Base-by-base conservation (phyloP, 2,329 filamentous ascomycete genomes). In the Xylaria sp. region DNA sequence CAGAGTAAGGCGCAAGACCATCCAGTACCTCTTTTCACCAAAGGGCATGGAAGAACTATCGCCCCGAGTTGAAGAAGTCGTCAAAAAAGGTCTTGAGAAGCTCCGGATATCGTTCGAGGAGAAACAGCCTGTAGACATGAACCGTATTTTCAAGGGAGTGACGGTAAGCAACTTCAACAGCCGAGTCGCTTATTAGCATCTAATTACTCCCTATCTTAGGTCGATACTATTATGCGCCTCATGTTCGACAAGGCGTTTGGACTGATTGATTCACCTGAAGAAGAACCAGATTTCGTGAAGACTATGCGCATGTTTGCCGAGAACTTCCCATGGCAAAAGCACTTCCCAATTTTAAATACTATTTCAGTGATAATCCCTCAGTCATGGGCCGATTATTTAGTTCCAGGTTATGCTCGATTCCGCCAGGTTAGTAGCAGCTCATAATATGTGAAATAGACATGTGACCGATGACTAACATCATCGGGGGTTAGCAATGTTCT, bases 221-320 rank as follows among this genome's bases (percentile, higher is more conserved):
- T 69, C 13, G 67, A 69, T 44, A 67, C 67, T 22, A 69, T 69
- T 9, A 69, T 67, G 67, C 36, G 25, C 7, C 45, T 69, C 3
- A 57, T 69, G 56, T 65, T 65, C 9, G 65, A 65, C 15, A 65
- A 65, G 36, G 29, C 57, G 1, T 53, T 67, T 20, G 47, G 54
- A n/a, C 25, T 67, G n/a, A 65, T 65, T 11, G 63, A 66, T 20
- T 42, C 63, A 5, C 45, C 45, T 7, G 63, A 64, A 31, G 61
- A 65, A 27, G 61, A 69, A 9, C 67, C 61, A 6, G 50, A 53
- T 3, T 69, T 67, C 27, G 45, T 67, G 1, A 51, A 45, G 25
- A 65, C 57, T 1, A 65, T 69, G 67, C 61, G 51, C 51, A 63
- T 65, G 42, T 69, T 69, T 47, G 61, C 67, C n/a, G 65, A 67